Evolutionary conservation across 2,329 filamentous ascomycete genomes (phyloP), one percentile per base, ranked within the genome.

Genomic region (Corniculantispora saksenae): DNA sequence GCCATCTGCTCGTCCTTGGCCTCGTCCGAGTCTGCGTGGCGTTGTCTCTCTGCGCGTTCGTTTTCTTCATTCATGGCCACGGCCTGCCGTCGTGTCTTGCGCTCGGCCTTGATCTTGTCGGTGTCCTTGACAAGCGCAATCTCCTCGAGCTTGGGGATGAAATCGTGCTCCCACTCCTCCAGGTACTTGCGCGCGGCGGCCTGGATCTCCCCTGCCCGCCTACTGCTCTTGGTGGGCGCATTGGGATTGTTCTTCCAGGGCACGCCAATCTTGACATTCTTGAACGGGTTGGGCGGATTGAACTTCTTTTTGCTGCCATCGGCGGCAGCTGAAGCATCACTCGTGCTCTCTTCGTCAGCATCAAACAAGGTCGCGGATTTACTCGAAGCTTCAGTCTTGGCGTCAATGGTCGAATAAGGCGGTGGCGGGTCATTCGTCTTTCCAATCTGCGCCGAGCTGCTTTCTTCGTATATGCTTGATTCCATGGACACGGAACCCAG

Each of bases 101-200:
- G 78, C 68, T 83, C 82, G 17, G 78, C 80, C 51, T 79, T 70
- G 57, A 84, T 81, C 71, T 81, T 81, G 66, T 75, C 75, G 40
- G 80, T 80, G 63, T 85, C 83, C 13, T 82, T 76, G 3, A 81
- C 78, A 15, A 84, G 80, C 15, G 89, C 78, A 3, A 93, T 85
- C 69, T 94, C 90, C 56, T 87, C 88, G 1, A 97, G 81, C 53
- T 89, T 86, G 21, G 83, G 78, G n/a, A 93, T 81, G 1, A 94
- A 88, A 38, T 87, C 84, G 29, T 86, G 84, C 66, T 88, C 83
- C 94, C 93, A 97, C n/a, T 88, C 85, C 67, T 93, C 88, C 71
- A 94, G 92, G 71, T 91, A 86, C 51, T 83, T 79, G 15, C 95
- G 75, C 1, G 91, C 87, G 6, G 86, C 86, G 29, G 72, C 75